Evolutionary conservation across 2,329 filamentous ascomycete species (phyloP), one percentile per base, ranked within the genome.

Genomic region (Pseudogymnoascus destructans): DNA sequence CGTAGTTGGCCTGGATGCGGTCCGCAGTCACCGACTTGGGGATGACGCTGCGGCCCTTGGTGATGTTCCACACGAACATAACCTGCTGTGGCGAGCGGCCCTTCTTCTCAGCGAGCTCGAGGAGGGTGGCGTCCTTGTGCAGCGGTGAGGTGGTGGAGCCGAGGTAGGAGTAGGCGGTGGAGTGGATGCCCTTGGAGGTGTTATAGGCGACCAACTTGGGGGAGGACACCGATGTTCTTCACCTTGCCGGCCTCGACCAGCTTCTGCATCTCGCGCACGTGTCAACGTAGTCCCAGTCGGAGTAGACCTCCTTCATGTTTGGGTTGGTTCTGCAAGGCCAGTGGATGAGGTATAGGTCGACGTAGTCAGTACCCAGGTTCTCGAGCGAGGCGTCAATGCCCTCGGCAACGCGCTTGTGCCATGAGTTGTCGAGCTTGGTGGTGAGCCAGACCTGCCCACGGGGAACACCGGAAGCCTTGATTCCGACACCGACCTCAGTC

Each of bases 231-330:
- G 69, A 92, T 89, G 75, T 88, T 89, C 72, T 78, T 80, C 57
- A 86, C 86, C 72, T 89, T 87, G 70, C 84, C 84, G 46, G 79
- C 82, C 9, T 72, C 79, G 21, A 81, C 73, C 52, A 89, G 75
- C 76, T 85, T 86, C 73, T 87, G 81, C 77, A 87, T 75, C 74
- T 84, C 83, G 61, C 77, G 74, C 79, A 95, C 23, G 89, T 93
- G 72, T 93, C 83, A 66, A 87, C 77, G 72, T 87, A 92, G 74
- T 89, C 79, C 87, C 88, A 92, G 74, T 89, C 87, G 30, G 80
- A 75, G 62, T 83, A 79, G 69, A 85, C 81, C 76, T 87, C 87
- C 72, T 77, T 82, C 36, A 76, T 67, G 56, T 75, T 72, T 3
- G 83, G 81, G 64, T 82, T 79, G 57, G 79, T 82, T 25, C 79